Evolutionary conservation across 768 basidiomycete species (phyloP), one percentile per base, ranked within the genome.

Genomic region (Lactifluus subvellereus): DNA sequence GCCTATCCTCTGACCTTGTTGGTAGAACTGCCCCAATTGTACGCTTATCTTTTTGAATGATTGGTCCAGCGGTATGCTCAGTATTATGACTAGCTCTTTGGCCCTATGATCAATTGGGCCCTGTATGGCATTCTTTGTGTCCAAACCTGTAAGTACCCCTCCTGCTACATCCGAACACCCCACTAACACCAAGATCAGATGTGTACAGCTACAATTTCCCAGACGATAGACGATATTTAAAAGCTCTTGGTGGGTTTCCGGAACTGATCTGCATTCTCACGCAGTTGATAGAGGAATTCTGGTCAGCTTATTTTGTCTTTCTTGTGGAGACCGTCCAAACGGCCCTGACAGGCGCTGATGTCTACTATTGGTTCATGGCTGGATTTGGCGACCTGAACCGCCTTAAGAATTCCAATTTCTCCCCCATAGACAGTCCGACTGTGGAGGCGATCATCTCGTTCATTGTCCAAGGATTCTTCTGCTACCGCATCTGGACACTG

Each of bases 401-500:
- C 45, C 50, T 63, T 9, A 45, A 27, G 35, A 30, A 63, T 14
- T 8, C 13, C 49, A 37, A 51, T 18, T 30, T 48, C 10, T 30
- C 48, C 13, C n/a, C 50, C n/a, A 30, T 59, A 18, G 50, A 30
- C 50, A 35, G 48, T 51, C 55, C 55, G 18, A 56, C 43, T 0
- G 35, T 47, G 11, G 32, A 50, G 2, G 14, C 55, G 0, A 16
- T 52, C 7, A 53, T 48, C 35, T 49, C 61, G 33, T 30, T 47
- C 43, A 45, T 32, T 7, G 55, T 56, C 13, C 55, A 47, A 47
- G 42, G 32, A 16, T 56, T 56, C 43, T 47, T 33, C 43, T 56
- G 55, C 37, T 58, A 48, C n/a, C 55, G 61, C 4, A 63, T 63
- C 33, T 59, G 55, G 61, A 43, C 40, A 11, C 32, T 62, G 27